Conservation (phyloP, 106 monocot genomes). For the Acorus gramineus region DNA sequence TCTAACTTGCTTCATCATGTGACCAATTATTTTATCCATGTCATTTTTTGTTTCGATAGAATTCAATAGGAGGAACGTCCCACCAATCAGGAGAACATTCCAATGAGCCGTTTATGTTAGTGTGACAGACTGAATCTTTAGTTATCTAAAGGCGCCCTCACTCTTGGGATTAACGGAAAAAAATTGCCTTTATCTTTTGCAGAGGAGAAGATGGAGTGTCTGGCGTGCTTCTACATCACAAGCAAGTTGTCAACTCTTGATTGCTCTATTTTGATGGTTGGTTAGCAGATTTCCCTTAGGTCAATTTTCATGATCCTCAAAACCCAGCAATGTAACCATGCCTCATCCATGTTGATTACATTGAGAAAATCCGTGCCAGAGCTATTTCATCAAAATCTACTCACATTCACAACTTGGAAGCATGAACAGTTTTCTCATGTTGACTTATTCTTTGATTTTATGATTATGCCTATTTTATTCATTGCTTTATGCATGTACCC, state of each 20-base stretch:
- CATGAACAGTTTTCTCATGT: neutral
- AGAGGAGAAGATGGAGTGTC: slow-evolving; percentile 96
- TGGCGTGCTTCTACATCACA: slow-evolving; percentile 97
- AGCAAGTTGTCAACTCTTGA: slow-evolving; percentile 52
- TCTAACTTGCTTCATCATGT: neutral
- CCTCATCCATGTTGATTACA: too few species aligned
- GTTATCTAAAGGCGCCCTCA: neutral
- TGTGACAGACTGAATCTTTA: neutral
- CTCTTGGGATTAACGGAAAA: neutral
- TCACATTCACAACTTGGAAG: too few species aligned
- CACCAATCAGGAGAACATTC: slow-evolving; percentile 73
- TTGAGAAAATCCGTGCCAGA: too few species aligned
- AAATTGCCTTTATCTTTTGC: slow-evolving; percentile 8
- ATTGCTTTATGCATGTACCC: neutral
- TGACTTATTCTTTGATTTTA: neutral
- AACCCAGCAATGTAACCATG: neutral
- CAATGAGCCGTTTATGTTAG: slow-evolving; percentile 97
- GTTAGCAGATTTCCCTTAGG: slow-evolving; percentile 37
- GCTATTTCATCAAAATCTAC: too few species aligned
- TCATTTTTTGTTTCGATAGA: slow-evolving; percentile 38
- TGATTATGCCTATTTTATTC: neutral
- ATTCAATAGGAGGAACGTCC: slow-evolving; percentile 92
- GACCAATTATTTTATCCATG: neutral
- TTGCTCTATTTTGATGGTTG: slow-evolving; percentile 34
- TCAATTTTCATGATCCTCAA: slow-evolving; percentile 13